phyloP scores from a whole-genome alignment of 805 yeast genomes.

The Myxozyma geophila region DNA sequence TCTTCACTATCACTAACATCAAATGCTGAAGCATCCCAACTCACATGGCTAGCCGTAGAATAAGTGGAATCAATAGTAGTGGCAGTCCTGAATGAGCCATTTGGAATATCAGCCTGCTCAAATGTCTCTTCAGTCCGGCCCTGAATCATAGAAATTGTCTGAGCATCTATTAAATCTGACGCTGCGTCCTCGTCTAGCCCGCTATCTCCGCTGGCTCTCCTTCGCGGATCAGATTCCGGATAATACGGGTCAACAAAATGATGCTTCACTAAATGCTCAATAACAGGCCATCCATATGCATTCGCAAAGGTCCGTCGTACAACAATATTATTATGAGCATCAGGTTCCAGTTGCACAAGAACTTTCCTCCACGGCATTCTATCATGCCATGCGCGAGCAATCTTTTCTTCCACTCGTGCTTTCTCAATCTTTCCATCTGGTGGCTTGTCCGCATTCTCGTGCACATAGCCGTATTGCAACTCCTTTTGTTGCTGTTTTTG shows the following conservation, averaged over 20 bases:
- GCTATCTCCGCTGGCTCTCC: not conserved
- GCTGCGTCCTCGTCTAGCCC: not conserved
- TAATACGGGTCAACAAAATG: conserved; percentile 54
- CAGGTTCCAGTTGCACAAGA: conserved; percentile 81
- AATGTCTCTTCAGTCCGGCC: not conserved
- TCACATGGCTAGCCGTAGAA: conserved; percentile 11
- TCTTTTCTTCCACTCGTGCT: conserved; percentile 65
- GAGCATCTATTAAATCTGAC: not conserved
- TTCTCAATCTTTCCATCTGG: conserved; percentile 41
- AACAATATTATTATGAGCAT: conserved; percentile 91
- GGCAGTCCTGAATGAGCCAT: not conserved
- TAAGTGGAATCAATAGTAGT: not conserved
- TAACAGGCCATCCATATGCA: conserved; percentile 93
- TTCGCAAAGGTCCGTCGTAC: conserved; percentile 89
- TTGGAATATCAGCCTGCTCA: not conserved
- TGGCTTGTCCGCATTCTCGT: not conserved
- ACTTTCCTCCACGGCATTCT: conserved; percentile 91
- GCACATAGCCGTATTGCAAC: not conserved
- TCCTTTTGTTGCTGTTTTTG: not conserved
- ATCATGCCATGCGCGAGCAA: conserved; percentile 88
- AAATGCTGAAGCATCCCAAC: conserved; percentile 29
- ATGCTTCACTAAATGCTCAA: conserved; percentile 74
- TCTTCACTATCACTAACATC: conserved; percentile 26
- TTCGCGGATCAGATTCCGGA: conserved; percentile 6
- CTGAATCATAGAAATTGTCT: not conserved